Evolutionary conservation across 1,284 basidiomycete genomes (phyloP).

Genomic region (Marasmius fiardii): DNA sequence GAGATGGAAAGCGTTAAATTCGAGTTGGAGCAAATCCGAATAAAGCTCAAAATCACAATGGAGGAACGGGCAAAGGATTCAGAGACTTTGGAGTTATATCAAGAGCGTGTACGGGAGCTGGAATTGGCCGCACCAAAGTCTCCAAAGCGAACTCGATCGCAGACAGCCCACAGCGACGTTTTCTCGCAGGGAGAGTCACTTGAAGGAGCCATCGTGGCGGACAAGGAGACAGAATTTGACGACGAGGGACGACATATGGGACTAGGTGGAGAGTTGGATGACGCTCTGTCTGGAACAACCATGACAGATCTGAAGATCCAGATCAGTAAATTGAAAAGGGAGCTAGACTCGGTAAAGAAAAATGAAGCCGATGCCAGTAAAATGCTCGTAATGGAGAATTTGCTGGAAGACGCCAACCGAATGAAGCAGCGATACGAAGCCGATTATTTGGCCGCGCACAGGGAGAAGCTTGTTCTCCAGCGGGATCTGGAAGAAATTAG

Average conservation of each 20-base stretch:
- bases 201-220: constrained; percentile 25
- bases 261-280: constrained; percentile 83
- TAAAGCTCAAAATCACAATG: constrained; percentile 64
- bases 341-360: constrained; percentile 72
- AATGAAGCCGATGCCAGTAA: constrained; percentile 75
- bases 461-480: constrained; percentile 79
- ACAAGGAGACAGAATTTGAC: constrained; percentile 41
- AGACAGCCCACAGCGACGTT: neutral
- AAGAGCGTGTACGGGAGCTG: constrained; percentile 89
- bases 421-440: constrained; percentile 88
- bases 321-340: constrained; percentile 79
- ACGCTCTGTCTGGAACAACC: constrained; percentile 80
- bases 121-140: constrained; percentile 64
- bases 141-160: constrained; percentile 7
- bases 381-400: constrained; percentile 81
- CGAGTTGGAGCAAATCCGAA: constrained; percentile 73
- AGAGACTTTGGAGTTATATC: constrained; percentile 85
- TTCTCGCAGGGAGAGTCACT: constrained; percentile 8
- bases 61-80: constrained; percentile 77
- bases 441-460: constrained; percentile 84
- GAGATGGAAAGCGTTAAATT: constrained; percentile 73
- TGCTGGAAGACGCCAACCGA: constrained; percentile 87
- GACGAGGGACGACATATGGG: constrained; percentile 50
- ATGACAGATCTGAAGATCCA: constrained; percentile 90
- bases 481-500: constrained; percentile 87